Percentiles rank a stretch among this genome's conserved stretches.
Conservation (phyloP, 495 filamentous ascomycete species). For the Penicillium desertorum region DNA sequence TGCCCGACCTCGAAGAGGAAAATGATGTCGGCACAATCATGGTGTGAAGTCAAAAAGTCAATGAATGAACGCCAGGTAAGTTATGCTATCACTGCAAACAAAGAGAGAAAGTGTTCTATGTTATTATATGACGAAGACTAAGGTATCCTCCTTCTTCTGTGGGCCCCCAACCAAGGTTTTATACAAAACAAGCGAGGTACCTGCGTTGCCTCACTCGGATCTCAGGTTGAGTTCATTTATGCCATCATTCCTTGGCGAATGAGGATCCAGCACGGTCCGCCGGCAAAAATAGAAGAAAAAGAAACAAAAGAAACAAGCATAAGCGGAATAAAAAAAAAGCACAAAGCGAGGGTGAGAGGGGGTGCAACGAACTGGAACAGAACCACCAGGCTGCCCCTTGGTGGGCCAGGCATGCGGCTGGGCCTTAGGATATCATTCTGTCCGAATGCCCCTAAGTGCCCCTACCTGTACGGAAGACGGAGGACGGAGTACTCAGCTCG, state of each 20-base stretch:
- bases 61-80: background rate
- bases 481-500: slow-evolving; percentile 10
- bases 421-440: slow-evolving; percentile 18
- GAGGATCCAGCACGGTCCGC: slow-evolving; percentile 13
- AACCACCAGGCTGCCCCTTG: slow-evolving; percentile 21
- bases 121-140: slow-evolving; percentile 9
- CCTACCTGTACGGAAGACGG: slow-evolving; percentile 2
- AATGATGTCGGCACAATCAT: slow-evolving; percentile 5
- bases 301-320: slow-evolving; percentile 18
- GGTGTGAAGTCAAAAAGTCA: background rate
- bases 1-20: slow-evolving; percentile 31
- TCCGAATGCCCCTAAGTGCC: slow-evolving; percentile 16
- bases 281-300: slow-evolving; percentile 27
- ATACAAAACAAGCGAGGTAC: slow-evolving; percentile 19
- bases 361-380: slow-evolving; percentile 14
- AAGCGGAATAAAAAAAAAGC: slow-evolving; percentile 20
- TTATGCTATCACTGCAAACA: background rate
- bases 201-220: slow-evolving; percentile 17
- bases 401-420: slow-evolving; percentile 28
- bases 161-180: slow-evolving; percentile 19
- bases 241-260: slow-evolving; percentile 16
- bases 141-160: background rate
- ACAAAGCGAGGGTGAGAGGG: slow-evolving; percentile 14
- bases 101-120: slow-evolving; percentile 6
- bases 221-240: slow-evolving; percentile 21